Evolutionary conservation across 495 filamentous ascomycete species (phyloP), one percentile per base, ranked within the genome.

Genomic region (Friedmanniomyces endolithicus): DNA sequence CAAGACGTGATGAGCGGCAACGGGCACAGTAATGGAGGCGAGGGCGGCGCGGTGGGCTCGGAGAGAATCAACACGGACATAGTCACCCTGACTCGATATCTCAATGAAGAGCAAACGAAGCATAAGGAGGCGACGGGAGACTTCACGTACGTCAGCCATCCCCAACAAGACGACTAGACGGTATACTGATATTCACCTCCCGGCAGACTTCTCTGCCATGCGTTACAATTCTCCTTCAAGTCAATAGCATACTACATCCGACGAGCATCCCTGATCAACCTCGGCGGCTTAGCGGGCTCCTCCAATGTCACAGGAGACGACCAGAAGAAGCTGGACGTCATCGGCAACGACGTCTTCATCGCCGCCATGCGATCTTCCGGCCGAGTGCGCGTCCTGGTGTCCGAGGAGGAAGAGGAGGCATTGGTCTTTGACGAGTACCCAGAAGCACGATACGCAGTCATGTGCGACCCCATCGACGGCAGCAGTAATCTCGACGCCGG

Each of bases 231-330:
- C 78, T 87, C 92, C 62, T 98, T 98, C 82, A 98, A 98, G 76
- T 90, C 85, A 52, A 98, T 98, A 71, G 90, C 92, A 61, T 95
- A 97, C 79, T 98, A 96, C 76, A 98, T 98, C 72, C 88, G 92
- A 63, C 82, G 92, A 68, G 90, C 92, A 25, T 90, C 88, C n/a
- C 75, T 98, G 47, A 94, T 96, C 70, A 61, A 74, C 70, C 80
- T 98, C 40, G 89, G 87, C 34, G 92, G 92, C 44, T 82, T 98
- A 23, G 92, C 92, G 34, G 92, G 92, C 29, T 94, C 89, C 57
- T 86, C 89, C 57, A 98, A 98, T 72, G 86, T 78, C 23, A 97
- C 92, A 2, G 92, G 92, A 39, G 92, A 98, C 70, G 94, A 96
- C 68, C 92, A 98, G 69, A 97, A 98, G 82, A 98, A 97, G 73